These are phyloP conservation scores for Sclerotinia spermophila DNA, from an alignment of 2,329 filamentous ascomycete species.

Conservation along the genomic window DNA sequence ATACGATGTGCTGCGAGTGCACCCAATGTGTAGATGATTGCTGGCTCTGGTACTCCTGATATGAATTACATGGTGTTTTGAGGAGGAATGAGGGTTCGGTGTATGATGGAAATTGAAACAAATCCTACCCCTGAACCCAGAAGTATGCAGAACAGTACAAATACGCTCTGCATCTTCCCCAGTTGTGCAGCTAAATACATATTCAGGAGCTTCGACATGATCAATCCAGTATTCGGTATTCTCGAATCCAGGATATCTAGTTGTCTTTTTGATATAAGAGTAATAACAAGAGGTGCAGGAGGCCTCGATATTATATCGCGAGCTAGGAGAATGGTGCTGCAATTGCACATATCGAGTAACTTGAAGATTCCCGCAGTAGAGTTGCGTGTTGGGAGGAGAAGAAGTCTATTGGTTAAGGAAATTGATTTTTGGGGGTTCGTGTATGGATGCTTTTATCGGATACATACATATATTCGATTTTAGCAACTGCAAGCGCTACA, in stretches of 20 bases:
- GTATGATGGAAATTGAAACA: no score
- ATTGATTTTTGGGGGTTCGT: no score
- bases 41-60: no score
- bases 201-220: not conserved
- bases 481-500: not conserved
- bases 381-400: not conserved
- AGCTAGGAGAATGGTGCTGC: not conserved
- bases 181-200: not conserved
- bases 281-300: not conserved
- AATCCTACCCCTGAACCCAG: no score
- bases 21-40: no score
- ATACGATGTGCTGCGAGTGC: no score
- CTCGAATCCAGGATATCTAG: not conserved
- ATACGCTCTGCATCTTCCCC: not conserved
- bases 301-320: not conserved
- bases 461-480: constrained; percentile 4
- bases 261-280: not conserved
- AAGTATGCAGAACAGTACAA: no score
- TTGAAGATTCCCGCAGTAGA: not conserved
- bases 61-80: no score
- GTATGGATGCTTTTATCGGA: no score
- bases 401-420: no score
- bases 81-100: no score
- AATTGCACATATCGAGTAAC: not conserved
- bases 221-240: not conserved